A percentile compares a stretch with the other conserved stretches of the same genome.
Evolutionary conservation across 164 flowering plant genomes (phyloP).

Genomic region (Vitis riparia): DNA sequence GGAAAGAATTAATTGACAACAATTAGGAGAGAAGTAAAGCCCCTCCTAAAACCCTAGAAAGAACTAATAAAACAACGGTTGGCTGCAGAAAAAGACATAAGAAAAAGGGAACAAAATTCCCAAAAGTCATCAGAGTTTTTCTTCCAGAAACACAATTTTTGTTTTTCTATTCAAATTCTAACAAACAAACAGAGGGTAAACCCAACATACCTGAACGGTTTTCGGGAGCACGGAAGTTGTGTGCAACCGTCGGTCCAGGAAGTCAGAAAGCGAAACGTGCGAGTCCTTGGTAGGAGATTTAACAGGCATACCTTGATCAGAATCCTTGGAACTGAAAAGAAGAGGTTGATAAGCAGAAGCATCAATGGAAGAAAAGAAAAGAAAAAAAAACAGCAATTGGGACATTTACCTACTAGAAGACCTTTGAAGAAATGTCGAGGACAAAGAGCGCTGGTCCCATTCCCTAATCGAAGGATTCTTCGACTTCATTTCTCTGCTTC

Average conservation of each 20-base stretch:
- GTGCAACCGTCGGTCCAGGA: constrained; percentile 53
- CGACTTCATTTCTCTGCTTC: constrained; percentile 18
- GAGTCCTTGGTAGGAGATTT: constrained; percentile 22
- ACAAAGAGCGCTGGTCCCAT: constrained; percentile 46
- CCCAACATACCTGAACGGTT: constrained; percentile 39
- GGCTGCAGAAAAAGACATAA: background rate
- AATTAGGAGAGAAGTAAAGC: background rate
- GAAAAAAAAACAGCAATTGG: background rate
- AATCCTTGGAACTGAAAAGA: constrained; percentile 17
- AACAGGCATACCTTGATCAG: constrained; percentile 13
- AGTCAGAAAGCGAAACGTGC: constrained; percentile 58
- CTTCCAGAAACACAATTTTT: background rate
- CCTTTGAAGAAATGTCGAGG: constrained; percentile 30
- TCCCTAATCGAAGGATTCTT: constrained; percentile 26
- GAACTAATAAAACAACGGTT: no score
- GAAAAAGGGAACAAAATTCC: background rate
- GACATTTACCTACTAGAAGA: constrained; percentile 27
- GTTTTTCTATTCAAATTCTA: background rate
- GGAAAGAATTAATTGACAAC: background rate
- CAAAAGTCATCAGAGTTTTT: background rate
- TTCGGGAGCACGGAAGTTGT: constrained; percentile 29
- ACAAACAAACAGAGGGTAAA: constrained; percentile 1
- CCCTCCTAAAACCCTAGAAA: background rate
- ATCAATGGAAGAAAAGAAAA: background rate
- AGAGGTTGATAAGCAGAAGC: background rate